Conservation (phyloP, 768 basidiomycete species). For the Pleurotus ostreatus region DNA sequence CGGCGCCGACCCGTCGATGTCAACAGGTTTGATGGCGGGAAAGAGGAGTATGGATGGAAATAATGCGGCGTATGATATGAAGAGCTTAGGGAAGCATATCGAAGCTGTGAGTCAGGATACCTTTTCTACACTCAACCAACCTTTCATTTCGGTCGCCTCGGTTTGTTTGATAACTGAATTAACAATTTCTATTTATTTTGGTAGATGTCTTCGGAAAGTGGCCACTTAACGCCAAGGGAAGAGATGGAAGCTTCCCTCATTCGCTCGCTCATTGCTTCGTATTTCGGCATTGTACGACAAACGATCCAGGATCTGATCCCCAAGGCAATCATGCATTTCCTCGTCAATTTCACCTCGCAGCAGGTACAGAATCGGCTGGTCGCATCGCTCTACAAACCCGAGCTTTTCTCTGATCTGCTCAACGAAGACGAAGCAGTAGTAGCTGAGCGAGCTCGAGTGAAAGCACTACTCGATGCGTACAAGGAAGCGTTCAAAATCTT, state of each 20-base stretch:
- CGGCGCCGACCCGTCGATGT: conserved; percentile 43
- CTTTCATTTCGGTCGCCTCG: neutral
- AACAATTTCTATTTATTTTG: neutral
- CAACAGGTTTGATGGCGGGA: conserved; percentile 62
- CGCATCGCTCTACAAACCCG: conserved; percentile 91
- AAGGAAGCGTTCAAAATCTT: conserved; percentile 89
- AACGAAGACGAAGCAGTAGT: conserved; percentile 96
- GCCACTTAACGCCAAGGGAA: conserved; percentile 72
- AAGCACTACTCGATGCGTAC: conserved; percentile 93
- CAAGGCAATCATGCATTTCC: conserved; percentile 97
- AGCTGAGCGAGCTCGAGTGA: conserved; percentile 89
- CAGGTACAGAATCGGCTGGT: conserved; percentile 96
- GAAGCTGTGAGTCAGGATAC: conserved; percentile 73
- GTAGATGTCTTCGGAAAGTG: conserved; percentile 60
- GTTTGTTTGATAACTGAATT: conserved; percentile 1
- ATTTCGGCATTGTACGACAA: conserved; percentile 94
- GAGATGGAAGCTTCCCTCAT: conserved; percentile 97
- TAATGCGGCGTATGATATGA: conserved; percentile 95
- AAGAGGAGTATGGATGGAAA: conserved; percentile 67
- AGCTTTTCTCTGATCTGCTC: conserved; percentile 84
- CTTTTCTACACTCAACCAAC: too few species aligned
- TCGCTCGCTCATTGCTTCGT: conserved; percentile 90
- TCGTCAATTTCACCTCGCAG: conserved; percentile 95
- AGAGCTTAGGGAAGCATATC: conserved; percentile 94
- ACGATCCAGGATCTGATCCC: conserved; percentile 96